Base-by-base conservation (phyloP, 345 rosid genomes). In the Brassica juncea region DNA sequence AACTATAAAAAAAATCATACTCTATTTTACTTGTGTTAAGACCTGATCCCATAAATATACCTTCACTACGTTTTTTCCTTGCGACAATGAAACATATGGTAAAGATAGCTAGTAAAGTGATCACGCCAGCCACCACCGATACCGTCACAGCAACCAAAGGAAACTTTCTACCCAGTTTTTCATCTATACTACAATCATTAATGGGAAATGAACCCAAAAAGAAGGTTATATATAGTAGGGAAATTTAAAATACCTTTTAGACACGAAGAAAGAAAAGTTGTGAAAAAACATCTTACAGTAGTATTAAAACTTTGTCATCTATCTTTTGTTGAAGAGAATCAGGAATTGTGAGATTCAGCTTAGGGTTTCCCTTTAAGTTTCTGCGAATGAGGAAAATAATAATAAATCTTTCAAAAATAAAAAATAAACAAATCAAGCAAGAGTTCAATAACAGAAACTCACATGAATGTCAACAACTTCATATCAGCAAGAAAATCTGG, bases 401-500 rank as follows among this genome's bases (percentile, higher is more conserved):
- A 61, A 6, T 8, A 42, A 65, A 75, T 35, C 11, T 60, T 7
- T 28, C 8, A 3, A 35, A 39, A 47, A 44, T 4, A 44, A 1
- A 4, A 49, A 65, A 31, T 25, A 6, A 11, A 15, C 2, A 67
- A 7, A 59, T 49, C 3, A 27, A 16, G 55, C 62, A 60, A 12
- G 42, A 19, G 16, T 55, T n/a, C 11, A 19, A 11, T 30, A 61
- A 34, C 9, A 67, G 0, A 61, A 55, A 59, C 97, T 87, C 73
- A 90, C 90, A 92, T 71, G 59, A 73, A 4, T 58, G 66, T 87
- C 70, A 92, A 76, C 71, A 71, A 75, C 21, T 82, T 27, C 84
- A 90, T 32, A 35, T 80, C 44, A 19, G 87, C 81, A 3, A 92
- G 84, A 77, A 84, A 81, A 11, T 37, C 72, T 1, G 97, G 94